Evolutionary conservation across 1,284 basidiomycete species (phyloP).

Genomic region (Ceratobasidium sp.): DNA sequence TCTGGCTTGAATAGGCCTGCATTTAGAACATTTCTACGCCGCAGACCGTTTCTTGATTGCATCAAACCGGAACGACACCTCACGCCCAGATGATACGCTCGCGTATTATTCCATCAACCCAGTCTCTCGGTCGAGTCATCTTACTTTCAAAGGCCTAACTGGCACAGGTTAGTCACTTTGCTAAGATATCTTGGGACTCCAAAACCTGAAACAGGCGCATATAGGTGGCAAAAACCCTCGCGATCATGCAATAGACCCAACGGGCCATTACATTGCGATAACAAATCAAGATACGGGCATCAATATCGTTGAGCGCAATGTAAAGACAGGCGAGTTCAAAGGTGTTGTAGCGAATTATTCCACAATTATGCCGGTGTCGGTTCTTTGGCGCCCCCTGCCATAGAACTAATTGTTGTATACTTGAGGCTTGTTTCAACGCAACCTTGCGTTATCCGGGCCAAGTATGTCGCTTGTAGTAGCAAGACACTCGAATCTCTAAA

Average conservation of each 20-base stretch:
- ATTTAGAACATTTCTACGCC: background rate
- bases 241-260: slow-evolving; percentile 35
- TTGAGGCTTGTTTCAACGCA: no score
- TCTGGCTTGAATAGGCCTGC: no score
- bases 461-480: no score
- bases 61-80: slow-evolving; percentile 25
- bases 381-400: slow-evolving; percentile 23
- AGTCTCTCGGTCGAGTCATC: background rate
- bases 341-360: slow-evolving; percentile 6
- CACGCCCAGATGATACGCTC: slow-evolving; percentile 24
- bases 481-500: background rate
- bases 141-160: slow-evolving; percentile 1
- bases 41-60: slow-evolving; percentile 26
- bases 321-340: slow-evolving; percentile 2
- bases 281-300: slow-evolving; percentile 30
- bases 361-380: slow-evolving; percentile 10
- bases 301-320: slow-evolving; percentile 16
- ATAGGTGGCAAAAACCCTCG: slow-evolving; percentile 40
- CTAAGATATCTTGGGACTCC: no score
- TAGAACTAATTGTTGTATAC: background rate
- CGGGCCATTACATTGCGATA: slow-evolving; percentile 23
- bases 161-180: slow-evolving; percentile 15
- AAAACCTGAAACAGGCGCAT: background rate
- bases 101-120: slow-evolving; percentile 29
- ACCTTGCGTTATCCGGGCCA: no score